Evolutionary conservation across 441 rosid species (phyloP), one percentile per base, ranked within the genome.

Genomic region (Euphorbia corollata): DNA sequence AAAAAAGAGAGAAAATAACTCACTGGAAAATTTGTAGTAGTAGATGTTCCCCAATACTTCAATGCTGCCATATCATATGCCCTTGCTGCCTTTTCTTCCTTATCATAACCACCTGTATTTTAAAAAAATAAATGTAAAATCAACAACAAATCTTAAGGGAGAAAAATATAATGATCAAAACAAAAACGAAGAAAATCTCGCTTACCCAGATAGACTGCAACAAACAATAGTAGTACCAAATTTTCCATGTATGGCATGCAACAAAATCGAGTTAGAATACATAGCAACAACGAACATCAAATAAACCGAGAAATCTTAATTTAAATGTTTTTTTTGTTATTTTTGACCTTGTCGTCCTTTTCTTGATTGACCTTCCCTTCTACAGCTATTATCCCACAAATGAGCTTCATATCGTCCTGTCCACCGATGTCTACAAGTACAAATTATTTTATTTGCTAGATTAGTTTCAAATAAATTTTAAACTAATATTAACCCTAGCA

Each of bases 51-150:
- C 99, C 99, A 93, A 68, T 93, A 93, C 73, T 93, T 93, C 6
- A 93, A 85, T 50, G 97, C 98, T 58, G 98, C 92, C 45, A 94
- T 69, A 81, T 94, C 98, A 79, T 94, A 94, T 54, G 99, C 88
- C 80, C 97, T 81, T 64, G 98, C 98, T 51, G 99, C 99, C 72
- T 94, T 94, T 75, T 94, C 99, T 84, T 94, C 99, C 80, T 94
- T 94, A 74, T 94, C 99, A 83, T 94, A 94, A 36, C 99, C 99
- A 71, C 99, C 97, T 94, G 72, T 11, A 38, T 0, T 45, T 45
- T 39, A 39, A 39, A 45, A 0, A 45, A 12, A 67, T 61, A 53
- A 20, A 24, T 13, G 22, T 45, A 30, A 27, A 11, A 5, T 59
- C 8, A 18, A 10, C 56, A 38, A 5, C 9, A 6, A 3, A 9